Evolutionary conservation across 768 basidiomycete genomes (phyloP).

Genomic region (Omphalotus guepiniiformis): DNA sequence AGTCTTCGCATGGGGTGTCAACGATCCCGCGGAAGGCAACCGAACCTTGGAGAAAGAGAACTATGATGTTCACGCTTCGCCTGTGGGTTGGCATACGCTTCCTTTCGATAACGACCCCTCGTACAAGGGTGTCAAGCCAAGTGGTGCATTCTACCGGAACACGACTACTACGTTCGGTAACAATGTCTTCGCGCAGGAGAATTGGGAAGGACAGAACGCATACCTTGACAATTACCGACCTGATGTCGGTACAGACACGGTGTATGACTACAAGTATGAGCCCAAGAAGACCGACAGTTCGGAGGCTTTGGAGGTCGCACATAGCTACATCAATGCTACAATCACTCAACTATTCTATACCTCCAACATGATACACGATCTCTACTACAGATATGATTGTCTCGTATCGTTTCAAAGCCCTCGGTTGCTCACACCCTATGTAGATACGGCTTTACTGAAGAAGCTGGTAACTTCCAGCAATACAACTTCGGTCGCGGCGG

Average conservation of each 20-base stretch:
- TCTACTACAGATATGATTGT: conserved; percentile 62
- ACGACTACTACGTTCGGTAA: conserved; percentile 85
- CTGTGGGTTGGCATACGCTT: conserved; percentile 88
- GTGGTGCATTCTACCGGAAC: conserved; percentile 45
- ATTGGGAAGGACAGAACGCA: conserved; percentile 70
- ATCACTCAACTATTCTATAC: conserved; percentile 90
- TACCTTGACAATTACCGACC: conserved; percentile 81
- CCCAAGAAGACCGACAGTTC: conserved; percentile 52
- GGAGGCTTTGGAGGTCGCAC: conserved; percentile 67
- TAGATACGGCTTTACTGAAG: conserved; percentile 90
- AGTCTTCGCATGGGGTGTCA: conserved; percentile 77
- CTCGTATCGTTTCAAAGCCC: not conserved
- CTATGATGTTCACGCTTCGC: conserved; percentile 75
- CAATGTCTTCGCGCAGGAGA: conserved; percentile 94
- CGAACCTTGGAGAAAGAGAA: conserved; percentile 57
- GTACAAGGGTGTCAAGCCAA: conserved; percentile 21
- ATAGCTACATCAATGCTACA: conserved; percentile 82
- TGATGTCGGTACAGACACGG: conserved; percentile 46
- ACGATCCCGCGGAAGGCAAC: conserved; percentile 76
- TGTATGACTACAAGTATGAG: conserved; percentile 72
- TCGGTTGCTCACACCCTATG: conserved; percentile 12
- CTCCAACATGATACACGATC: conserved; percentile 73
- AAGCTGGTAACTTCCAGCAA: conserved; percentile 95
- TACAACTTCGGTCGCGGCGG: conserved; percentile 95
- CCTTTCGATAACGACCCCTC: conserved; percentile 69